Conservation (phyloP, 129 eudicot genomes). For the Calendula officinalis region DNA sequence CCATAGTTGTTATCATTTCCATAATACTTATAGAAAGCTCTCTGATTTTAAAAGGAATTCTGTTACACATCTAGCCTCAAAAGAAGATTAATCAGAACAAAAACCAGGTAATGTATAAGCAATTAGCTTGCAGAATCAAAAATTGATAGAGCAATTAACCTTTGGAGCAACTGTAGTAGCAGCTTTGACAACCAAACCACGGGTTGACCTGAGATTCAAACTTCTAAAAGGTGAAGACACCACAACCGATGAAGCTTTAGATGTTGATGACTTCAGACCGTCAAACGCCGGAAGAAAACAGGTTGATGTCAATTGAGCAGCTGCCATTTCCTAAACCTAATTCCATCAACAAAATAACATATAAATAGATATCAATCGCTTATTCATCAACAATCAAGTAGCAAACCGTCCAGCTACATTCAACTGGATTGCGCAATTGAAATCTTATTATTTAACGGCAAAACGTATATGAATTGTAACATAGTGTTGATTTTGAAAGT, state of each 20-base stretch:
- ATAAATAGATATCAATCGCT: not conserved
- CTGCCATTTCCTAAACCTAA: slow-evolving; percentile 57
- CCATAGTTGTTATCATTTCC: no score
- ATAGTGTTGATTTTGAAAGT: not conserved
- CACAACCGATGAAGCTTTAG: slow-evolving; percentile 44
- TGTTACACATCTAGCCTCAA: not conserved
- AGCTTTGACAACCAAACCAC: slow-evolving; percentile 71
- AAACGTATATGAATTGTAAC: not conserved
- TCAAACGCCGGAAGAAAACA: slow-evolving; percentile 55
- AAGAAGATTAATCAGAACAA: not conserved
- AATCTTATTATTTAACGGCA: not conserved
- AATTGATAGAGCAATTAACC: slow-evolving; percentile 33
- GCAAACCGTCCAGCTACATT: not conserved
- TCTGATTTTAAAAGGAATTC: not conserved
- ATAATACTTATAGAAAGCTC: no score
- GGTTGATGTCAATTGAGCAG: slow-evolving; percentile 68
- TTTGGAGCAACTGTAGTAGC: slow-evolving; percentile 88
- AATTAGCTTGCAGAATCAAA: not conserved
- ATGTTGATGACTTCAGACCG: slow-evolving; percentile 55
- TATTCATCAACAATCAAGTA: not conserved
- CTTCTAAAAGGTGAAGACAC: slow-evolving; percentile 43
- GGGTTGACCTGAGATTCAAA: slow-evolving; percentile 41
- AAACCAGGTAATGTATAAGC: not conserved
- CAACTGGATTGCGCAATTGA: slow-evolving; percentile 3
- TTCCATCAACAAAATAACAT: not conserved